Percentiles rank a stretch among this genome's conserved stretches.
Conservation (phyloP, 768 basidiomycete species). For the Auriscalpium microsporum region DNA sequence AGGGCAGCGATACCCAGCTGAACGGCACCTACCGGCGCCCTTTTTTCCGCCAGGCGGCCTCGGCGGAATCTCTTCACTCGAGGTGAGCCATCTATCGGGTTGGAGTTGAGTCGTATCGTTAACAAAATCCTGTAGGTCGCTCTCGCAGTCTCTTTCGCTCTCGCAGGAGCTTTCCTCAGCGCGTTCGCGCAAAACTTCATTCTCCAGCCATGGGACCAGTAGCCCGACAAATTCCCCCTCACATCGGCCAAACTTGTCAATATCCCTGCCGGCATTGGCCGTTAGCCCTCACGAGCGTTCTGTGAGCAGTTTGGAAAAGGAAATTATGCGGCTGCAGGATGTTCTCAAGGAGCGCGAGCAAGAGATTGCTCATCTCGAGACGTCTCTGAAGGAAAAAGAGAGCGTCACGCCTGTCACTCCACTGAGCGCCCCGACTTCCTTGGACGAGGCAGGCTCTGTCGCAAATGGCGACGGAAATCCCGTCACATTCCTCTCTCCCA, state of each 20-base stretch:
- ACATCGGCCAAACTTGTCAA: slow-evolving; percentile 48
- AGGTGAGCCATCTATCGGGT: slow-evolving; percentile 39
- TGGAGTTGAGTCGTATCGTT: slow-evolving; percentile 5
- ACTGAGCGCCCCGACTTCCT: background rate
- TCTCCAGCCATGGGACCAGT: slow-evolving; percentile 68
- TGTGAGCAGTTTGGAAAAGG: slow-evolving; percentile 79
- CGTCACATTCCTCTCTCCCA: slow-evolving; percentile 48
- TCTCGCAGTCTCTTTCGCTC: slow-evolving; percentile 89
- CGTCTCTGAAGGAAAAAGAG: slow-evolving; percentile 35
- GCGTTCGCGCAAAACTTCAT: slow-evolving; percentile 77
- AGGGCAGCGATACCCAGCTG: slow-evolving; percentile 37
- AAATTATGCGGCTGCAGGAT: slow-evolving; percentile 92
- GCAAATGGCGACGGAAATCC: slow-evolving; percentile 8
- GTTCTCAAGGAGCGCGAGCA: slow-evolving; percentile 84
- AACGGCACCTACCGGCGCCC: slow-evolving; percentile 52
- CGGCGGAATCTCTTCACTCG: slow-evolving; percentile 80
- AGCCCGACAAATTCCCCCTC: slow-evolving; percentile 52
- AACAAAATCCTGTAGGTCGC: slow-evolving; percentile 50
- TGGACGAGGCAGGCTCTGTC: background rate
- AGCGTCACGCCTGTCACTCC: background rate
- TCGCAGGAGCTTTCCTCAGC: slow-evolving; percentile 94
- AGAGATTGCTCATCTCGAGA: slow-evolving; percentile 77
- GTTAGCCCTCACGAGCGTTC: slow-evolving; percentile 55
- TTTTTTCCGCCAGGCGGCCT: slow-evolving; percentile 87
- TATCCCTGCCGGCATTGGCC: slow-evolving; percentile 40